Conservation (phyloP, 1,284 basidiomycete genomes). For the Tremellales sp. region DNA sequence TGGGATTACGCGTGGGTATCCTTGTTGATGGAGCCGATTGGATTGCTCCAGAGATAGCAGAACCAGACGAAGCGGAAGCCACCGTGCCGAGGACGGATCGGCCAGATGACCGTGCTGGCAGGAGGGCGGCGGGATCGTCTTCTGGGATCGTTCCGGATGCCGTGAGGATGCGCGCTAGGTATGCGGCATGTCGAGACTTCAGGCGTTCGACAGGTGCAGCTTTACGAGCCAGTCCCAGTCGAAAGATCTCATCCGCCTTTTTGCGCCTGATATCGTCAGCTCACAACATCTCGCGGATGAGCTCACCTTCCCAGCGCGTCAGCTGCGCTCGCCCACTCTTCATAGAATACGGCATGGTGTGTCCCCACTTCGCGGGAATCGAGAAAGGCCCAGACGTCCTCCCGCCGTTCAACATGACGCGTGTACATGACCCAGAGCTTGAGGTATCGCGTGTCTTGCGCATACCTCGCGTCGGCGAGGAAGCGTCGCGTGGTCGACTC, state of each 20-base stretch:
- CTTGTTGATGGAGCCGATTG: slow-evolving; percentile 26
- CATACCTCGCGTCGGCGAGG: slow-evolving; percentile 72
- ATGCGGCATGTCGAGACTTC: slow-evolving; percentile 77
- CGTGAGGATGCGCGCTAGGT: slow-evolving; percentile 64
- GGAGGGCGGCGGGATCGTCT: slow-evolving; percentile 27
- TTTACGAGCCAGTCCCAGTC: slow-evolving; percentile 73
- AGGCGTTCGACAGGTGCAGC: slow-evolving; percentile 80
- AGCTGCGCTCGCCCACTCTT: slow-evolving; percentile 73
- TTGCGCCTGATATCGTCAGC: slow-evolving; percentile 33
- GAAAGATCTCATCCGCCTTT: slow-evolving; percentile 80
- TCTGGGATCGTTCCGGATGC: slow-evolving; percentile 39
- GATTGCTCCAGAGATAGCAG: slow-evolving; percentile 25
- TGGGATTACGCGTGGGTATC: slow-evolving; percentile 22
- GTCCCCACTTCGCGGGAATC: slow-evolving; percentile 75
- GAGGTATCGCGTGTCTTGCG: slow-evolving; percentile 81
- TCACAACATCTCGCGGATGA: neutral
- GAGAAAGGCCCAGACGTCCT: slow-evolving; percentile 71
- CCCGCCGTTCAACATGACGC: slow-evolving; percentile 55
- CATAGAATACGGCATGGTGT: slow-evolving; percentile 72
- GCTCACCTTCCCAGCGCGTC: slow-evolving; percentile 71
- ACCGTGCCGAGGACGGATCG: slow-evolving; percentile 34
- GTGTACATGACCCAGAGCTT: slow-evolving; percentile 84
- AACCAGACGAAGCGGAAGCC: slow-evolving; percentile 8
- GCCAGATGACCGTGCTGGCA: slow-evolving; percentile 12
- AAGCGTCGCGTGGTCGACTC: slow-evolving; percentile 75